Conservation (phyloP, 106 monocot genomes). For the Triglochin maritima region DNA sequence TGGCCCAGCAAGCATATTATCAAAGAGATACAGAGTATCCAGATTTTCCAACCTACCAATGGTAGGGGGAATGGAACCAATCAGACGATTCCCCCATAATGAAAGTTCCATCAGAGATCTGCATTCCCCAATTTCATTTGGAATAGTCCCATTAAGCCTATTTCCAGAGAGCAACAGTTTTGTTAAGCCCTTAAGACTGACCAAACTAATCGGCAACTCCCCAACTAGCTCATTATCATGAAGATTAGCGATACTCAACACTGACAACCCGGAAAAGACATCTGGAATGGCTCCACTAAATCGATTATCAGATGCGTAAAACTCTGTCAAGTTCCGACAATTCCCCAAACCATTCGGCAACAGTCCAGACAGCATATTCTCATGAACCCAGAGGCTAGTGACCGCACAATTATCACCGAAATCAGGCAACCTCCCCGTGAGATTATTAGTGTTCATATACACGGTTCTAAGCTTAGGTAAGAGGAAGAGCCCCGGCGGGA, state of each 20-base stretch:
- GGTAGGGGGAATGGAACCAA: conserved; percentile 36
- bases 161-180: conserved; percentile 30
- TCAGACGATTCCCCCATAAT: conserved; percentile 37
- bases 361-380: conserved; percentile 36
- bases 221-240: conserved; percentile 37
- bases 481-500: conserved; percentile 39
- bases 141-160: conserved; percentile 36
- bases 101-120: conserved; percentile 15
- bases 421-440: conserved; percentile 44
- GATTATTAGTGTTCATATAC: conserved; percentile 44
- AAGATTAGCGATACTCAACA: conserved; percentile 28
- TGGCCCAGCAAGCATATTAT: conserved; percentile 33
- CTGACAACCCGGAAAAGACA: conserved; percentile 18
- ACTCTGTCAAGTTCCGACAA: conserved; percentile 27
- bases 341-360: conserved; percentile 36
- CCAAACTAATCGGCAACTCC: conserved; percentile 34
- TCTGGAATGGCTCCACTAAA: conserved; percentile 37
- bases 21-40: conserved; percentile 20
- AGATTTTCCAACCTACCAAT: conserved; percentile 33
- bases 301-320: conserved; percentile 29
- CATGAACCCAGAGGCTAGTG: conserved; percentile 21
- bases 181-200: conserved; percentile 9
- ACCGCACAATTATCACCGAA: conserved; percentile 28
- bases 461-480: conserved; percentile 33
- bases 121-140: conserved; percentile 28